A percentile compares a stretch with the other conserved stretches of the same genome.
Evolutionary conservation across 345 rosid species (phyloP).

Genomic region (Citrus inodora): DNA sequence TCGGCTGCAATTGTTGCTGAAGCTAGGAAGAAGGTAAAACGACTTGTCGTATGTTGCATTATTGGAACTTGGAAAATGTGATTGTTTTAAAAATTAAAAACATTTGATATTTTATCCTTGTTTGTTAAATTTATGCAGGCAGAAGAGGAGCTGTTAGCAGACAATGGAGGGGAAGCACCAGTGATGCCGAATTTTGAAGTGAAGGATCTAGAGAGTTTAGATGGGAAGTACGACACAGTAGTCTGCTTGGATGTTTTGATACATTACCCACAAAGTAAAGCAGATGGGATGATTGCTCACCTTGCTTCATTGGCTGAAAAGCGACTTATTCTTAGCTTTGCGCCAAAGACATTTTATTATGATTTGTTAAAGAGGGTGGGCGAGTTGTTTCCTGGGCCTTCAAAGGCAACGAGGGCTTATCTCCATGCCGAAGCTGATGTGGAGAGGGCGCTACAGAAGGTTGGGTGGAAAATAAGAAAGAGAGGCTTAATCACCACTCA

Average conservation of each 20-base stretch:
- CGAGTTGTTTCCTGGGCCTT: slow-evolving; percentile 95
- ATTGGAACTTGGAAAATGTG: neutral
- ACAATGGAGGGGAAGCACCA: slow-evolving; percentile 19
- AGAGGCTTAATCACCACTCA: slow-evolving; percentile 74
- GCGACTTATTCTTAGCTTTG: slow-evolving; percentile 79
- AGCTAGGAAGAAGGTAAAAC: slow-evolving; percentile 71
- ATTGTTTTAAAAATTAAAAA: too few relatives aligned
- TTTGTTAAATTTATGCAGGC: slow-evolving; percentile 41
- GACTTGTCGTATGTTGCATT: neutral
- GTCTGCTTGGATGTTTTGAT: slow-evolving; percentile 90
- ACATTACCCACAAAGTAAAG: slow-evolving; percentile 92
- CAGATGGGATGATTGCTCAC: slow-evolving; percentile 91
- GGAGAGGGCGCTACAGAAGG: slow-evolving; percentile 73
- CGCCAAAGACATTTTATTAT: slow-evolving; percentile 87
- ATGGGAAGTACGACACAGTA: slow-evolving; percentile 75
- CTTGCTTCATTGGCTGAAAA: slow-evolving; percentile 87
- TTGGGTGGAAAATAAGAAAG: slow-evolving; percentile 85
- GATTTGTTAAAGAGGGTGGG: slow-evolving; percentile 76
- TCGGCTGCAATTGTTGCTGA: slow-evolving; percentile 94
- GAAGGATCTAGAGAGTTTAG: slow-evolving; percentile 75
- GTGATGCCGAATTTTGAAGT: slow-evolving; percentile 76
- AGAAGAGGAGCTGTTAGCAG: slow-evolving; percentile 50
- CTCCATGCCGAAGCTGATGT: slow-evolving; percentile 89
- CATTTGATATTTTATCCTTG: too few relatives aligned
- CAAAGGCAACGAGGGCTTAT: slow-evolving; percentile 94